Conservation (phyloP, 768 basidiomycete species). For the Candolleomyces efflorescens region DNA sequence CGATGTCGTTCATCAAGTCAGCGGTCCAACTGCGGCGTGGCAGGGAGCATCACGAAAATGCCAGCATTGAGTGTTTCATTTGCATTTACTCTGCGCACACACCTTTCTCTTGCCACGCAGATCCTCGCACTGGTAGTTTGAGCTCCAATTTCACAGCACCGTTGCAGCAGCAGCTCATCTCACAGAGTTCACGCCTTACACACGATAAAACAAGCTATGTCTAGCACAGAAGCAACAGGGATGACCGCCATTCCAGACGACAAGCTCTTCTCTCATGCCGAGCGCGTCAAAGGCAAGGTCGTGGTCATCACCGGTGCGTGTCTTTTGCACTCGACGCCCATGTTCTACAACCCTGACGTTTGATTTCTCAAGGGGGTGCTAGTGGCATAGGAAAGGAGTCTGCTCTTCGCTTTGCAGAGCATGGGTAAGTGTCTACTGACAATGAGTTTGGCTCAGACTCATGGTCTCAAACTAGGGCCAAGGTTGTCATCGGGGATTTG, state of each 20-base stretch:
- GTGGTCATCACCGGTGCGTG: conserved; percentile 48
- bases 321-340: neutral
- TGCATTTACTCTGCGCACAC: no score
- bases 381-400: conserved; percentile 52
- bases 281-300: conserved; percentile 40
- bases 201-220: no score
- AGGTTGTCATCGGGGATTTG: conserved; percentile 50
- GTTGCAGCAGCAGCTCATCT: no score
- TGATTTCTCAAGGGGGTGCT: conserved; percentile 27
- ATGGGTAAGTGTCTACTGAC: conserved; percentile 35
- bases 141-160: no score
- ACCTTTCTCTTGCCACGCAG: no score
- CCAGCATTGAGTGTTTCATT: no score
- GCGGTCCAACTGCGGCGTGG: no score
- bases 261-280: conserved; percentile 36
- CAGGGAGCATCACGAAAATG: no score
- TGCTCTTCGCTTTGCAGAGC: conserved; percentile 46
- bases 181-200: no score
- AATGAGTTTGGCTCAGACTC: neutral
- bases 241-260: conserved; percentile 48
- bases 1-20: no score
- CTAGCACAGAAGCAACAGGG: neutral
- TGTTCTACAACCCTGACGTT: neutral
- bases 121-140: no score
- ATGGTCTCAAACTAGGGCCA: conserved; percentile 36